Percentiles rank a stretch among this genome's conserved stretches.
phyloP scores from a whole-genome alignment of 1,139 yeast genomes.

The Saccharomyces hybrid region DNA sequence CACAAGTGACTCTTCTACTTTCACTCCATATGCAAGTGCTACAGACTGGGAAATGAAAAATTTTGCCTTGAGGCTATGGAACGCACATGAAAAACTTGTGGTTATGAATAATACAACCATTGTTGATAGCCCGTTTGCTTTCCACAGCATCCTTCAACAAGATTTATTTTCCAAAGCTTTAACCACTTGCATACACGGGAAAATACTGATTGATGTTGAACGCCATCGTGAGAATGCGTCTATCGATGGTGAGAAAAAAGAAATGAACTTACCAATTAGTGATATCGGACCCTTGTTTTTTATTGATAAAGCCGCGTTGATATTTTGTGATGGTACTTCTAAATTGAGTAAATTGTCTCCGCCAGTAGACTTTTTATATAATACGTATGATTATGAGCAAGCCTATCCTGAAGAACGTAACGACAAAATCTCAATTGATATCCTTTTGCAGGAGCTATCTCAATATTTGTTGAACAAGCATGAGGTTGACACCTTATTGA shows the following conservation, averaged over 20 bases:
- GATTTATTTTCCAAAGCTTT: constrained; percentile 14
- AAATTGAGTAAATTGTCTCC: background rate
- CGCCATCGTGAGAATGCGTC: background rate
- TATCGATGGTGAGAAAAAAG: background rate
- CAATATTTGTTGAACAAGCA: background rate
- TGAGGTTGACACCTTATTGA: constrained; percentile 10
- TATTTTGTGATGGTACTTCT: background rate
- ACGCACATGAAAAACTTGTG: constrained; percentile 12
- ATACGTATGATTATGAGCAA: background rate
- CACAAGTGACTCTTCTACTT: background rate
- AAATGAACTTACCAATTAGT: background rate
- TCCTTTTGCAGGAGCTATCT: background rate
- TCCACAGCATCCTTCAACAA: constrained; percentile 11
- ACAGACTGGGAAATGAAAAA: constrained; percentile 2
- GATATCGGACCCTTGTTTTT: constrained; percentile 3
- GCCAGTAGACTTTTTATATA: background rate
- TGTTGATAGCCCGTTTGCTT: constrained; percentile 13
- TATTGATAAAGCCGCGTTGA: constrained; percentile 4
- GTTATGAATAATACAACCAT: constrained; percentile 13
- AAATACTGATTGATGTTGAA: constrained; percentile 6
- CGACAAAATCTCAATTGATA: constrained; percentile 6
- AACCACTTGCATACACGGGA: constrained; percentile 15
- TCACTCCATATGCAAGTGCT: background rate
- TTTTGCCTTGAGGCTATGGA: constrained; percentile 9
- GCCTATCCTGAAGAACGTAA: constrained; percentile 10